Evolutionary conservation across 2,329 filamentous ascomycete genomes (phyloP), one percentile per base, ranked within the genome.

Genomic region (Epicoccum sorghinum): DNA sequence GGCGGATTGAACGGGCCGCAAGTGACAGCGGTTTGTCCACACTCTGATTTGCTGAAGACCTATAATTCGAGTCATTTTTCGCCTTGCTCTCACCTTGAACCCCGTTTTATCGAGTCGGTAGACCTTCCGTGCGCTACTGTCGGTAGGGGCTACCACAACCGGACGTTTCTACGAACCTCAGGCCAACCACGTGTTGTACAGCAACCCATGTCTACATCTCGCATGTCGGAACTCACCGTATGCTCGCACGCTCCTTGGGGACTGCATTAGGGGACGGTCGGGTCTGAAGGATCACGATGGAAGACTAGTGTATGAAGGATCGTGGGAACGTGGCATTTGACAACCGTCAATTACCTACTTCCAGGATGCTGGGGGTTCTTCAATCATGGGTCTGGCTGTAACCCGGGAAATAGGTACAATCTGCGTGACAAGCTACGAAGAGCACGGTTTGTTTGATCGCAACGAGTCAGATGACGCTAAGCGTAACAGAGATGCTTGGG

Each of bases 11-110:
- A 47, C 43, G 47, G 47, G 47, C 47, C 42, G 42, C 3, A 8
- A 14, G 22, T 56, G 53, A 47, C 53, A 55, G 47, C 43, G 52
- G 43, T 47, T 39, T 54, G 14, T 29, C 36, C 23, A 45, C 8
- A 7, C 9, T 24, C 14, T 47, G 47, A 56, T 56, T 56, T 50
- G 53, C 38, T 52, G 43, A 29, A 12, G 7, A 36, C 10, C 6
- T 8, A 14, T 9, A 13, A 2, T 36, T 3, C 38, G 47, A 56
- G 53, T 56, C 53, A 52, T 44, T 47, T 27, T 18, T 22, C 2
- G 14, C 29, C 22, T 37, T 8, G 5, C 9, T 25, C 13, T 23
- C n/a, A 22, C 41, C 18, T 24, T 24, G 25, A 14, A 14, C 24
- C 41, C 46, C 30, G 41, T 27, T 14, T 32, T 18, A 32, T n/a